These are phyloP conservation scores for Lenzites betulinus DNA, from an alignment of 768 basidiomycete species.

Conservation along the genomic window DNA sequence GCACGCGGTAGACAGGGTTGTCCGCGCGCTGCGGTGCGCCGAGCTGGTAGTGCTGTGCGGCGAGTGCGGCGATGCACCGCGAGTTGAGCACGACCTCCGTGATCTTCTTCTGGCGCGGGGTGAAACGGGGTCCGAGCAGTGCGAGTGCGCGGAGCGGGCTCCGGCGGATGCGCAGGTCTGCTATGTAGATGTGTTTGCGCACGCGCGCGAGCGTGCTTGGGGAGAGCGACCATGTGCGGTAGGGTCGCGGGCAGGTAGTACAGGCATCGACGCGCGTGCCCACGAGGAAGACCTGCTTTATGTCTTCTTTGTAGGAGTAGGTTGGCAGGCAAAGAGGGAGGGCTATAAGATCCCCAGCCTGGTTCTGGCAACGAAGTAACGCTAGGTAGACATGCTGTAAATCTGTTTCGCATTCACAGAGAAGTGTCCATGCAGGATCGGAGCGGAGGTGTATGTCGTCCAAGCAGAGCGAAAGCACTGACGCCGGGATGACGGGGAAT, in stretches of 20 bases:
- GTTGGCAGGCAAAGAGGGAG: background rate
- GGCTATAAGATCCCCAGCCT: slow-evolving; percentile 1
- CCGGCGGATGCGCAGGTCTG: background rate
- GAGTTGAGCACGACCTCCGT: too few species aligned
- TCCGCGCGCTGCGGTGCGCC: too few species aligned
- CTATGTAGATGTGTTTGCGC: background rate
- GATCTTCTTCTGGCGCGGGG: too few species aligned
- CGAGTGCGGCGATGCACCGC: background rate
- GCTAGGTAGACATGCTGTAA: background rate
- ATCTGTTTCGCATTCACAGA: background rate
- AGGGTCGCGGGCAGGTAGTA: background rate
- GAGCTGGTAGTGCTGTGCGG: too few species aligned
- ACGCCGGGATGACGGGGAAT: too few species aligned
- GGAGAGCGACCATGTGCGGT: background rate
- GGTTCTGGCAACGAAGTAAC: slow-evolving; percentile 2
- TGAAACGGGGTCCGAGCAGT: background rate
- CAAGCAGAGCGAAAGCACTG: too few species aligned
- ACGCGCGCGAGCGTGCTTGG: background rate
- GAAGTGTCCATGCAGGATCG: too few species aligned
- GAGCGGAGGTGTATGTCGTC: too few species aligned
- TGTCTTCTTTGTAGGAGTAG: background rate
- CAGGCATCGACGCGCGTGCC: background rate
- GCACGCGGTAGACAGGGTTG: too few species aligned
- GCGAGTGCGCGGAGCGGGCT: background rate
- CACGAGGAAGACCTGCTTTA: background rate